phyloP scores from a whole-genome alignment of 1,284 basidiomycete genomes.

The Ceraceosorus bombacis region DNA sequence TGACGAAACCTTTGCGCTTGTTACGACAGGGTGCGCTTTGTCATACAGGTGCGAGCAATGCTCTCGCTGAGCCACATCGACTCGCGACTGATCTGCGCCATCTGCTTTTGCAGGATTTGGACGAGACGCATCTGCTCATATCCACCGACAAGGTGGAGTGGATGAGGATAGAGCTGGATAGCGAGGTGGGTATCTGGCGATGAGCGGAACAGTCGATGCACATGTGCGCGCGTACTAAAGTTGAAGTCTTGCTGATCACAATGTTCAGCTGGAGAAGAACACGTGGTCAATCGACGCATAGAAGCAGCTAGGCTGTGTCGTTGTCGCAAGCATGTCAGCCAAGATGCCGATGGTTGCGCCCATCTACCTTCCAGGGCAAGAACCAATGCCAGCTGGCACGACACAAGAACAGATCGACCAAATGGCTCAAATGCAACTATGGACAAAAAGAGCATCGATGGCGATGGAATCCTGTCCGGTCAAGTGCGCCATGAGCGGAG shows the following conservation, averaged over 20 bases:
- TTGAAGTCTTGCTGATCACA: too few species aligned
- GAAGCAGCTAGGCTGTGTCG: background rate
- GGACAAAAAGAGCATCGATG: conserved; percentile 61
- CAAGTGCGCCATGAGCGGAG: conserved; percentile 70
- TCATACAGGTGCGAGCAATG: conserved; percentile 54
- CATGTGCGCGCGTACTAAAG: too few species aligned
- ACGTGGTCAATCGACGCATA: conserved; percentile 36
- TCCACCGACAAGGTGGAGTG: conserved; percentile 70
- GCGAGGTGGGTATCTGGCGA: conserved; percentile 58
- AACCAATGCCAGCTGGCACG: conserved; percentile 65
- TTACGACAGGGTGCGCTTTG: conserved; percentile 53
- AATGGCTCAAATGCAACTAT: conserved; percentile 64
- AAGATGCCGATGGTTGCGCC: conserved; percentile 6
- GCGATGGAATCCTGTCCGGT: conserved; percentile 76
- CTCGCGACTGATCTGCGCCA: too few species aligned
- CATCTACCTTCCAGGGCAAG: conserved; percentile 49
- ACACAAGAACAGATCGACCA: conserved; percentile 70
- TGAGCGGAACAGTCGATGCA: background rate
- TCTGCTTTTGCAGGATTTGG: conserved; percentile 58
- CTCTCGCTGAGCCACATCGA: too few species aligned
- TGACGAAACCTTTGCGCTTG: too few species aligned
- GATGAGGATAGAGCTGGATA: conserved; percentile 64
- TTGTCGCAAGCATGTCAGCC: conserved; percentile 1
- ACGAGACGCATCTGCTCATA: conserved; percentile 74
- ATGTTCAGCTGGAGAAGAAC: conserved; percentile 38